Conservation (phyloP, 2,329 filamentous ascomycete species). For the Tolypocladium album region DNA sequence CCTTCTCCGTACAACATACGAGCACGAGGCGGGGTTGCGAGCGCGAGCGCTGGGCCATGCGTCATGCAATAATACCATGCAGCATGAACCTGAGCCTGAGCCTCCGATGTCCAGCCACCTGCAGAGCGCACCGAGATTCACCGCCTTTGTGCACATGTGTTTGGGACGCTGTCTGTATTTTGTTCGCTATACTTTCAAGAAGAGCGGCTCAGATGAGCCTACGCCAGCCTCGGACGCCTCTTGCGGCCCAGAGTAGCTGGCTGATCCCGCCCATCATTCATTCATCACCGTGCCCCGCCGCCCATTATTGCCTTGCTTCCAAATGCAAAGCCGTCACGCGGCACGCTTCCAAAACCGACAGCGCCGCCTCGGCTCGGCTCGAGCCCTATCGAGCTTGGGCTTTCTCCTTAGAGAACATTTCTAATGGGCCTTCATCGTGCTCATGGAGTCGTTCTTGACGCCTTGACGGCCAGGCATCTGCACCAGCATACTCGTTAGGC, state of each 20-base stretch:
- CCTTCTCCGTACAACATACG: neutral
- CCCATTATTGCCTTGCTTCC: neutral
- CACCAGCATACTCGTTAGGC: neutral
- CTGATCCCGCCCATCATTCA: neutral
- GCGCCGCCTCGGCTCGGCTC: neutral
- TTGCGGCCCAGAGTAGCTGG: neutral
- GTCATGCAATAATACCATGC: neutral
- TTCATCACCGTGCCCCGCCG: neutral
- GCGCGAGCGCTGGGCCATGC: neutral
- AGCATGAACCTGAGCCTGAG: neutral
- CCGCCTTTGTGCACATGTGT: neutral
- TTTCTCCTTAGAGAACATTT: neutral
- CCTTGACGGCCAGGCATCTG: conserved; percentile 44
- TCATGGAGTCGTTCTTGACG: conserved; percentile 40
- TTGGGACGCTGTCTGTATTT: neutral
- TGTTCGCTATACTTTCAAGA: neutral
- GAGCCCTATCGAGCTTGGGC: neutral
- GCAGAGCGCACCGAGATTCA: neutral
- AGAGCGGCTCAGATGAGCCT: neutral
- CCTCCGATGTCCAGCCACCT: neutral
- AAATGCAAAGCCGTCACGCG: neutral
- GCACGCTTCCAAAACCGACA: neutral
- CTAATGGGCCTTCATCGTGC: conserved; percentile 30
- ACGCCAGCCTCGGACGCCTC: neutral
- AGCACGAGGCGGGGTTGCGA: neutral